Evolutionary conservation across 1,139 yeast genomes (phyloP), one percentile per base, ranked within the genome.

Genomic region (Blastobotrys ciferrii): DNA sequence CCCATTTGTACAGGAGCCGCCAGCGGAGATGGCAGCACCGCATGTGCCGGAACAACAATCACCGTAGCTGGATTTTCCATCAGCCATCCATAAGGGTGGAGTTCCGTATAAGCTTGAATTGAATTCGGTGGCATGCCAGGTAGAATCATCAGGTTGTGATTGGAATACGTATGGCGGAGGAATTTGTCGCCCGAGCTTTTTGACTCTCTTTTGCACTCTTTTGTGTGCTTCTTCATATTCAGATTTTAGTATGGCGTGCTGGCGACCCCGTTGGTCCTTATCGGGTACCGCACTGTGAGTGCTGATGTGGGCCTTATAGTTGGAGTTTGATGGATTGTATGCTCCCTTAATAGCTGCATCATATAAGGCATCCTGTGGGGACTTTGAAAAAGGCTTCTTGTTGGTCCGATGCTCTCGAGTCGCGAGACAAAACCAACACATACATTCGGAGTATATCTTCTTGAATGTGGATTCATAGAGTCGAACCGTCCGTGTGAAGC

Each of bases 391-490:
- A 6, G 37, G 17, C 3, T 14, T 9, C 19, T 20, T 6, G 5
- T 33, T 33, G 4, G 19, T 12, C 6, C 20, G 14, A 20, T 6
- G 4, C n/a, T 55, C 60, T 17, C 59, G 50, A 25, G 55, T 40
- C 4, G 59, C 56, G 39, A 57, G 58, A 45, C 70, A 67, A 45
- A 61, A 65, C 61, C 62, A 58, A 42, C 71, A 67, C 44, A 58
- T 54, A 42, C 71, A 67, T 28, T 64, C 52, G 19, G 66, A 57
- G 43, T 67, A 67, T 4, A 61, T 62, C 39, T 60, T 60, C 17
- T 56, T 54, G 50, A 49, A 66, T 30, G 40, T 43, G 13, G 49
- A 46, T 32, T 54, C 54, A 53, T 65, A 67, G 15, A 55, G 15
- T 41, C 52, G 54, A 31, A 61, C 53, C 1, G 70, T 66, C 18